Conservation (phyloP, 768 basidiomycete genomes). For the Sistotremastrum suecicum region DNA sequence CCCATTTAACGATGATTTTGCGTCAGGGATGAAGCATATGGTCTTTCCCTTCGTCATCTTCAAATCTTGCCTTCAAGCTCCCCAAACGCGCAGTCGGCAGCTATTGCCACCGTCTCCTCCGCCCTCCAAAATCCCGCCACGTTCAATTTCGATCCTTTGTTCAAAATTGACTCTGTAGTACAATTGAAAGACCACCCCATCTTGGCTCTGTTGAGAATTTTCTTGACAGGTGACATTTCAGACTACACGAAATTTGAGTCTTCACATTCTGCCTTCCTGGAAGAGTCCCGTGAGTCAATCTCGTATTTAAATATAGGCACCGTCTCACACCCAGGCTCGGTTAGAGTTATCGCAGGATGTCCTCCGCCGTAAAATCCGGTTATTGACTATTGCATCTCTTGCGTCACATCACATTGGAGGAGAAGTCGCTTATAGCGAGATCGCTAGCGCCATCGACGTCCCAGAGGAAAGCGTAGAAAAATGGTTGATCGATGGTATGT, state of each 20-base stretch:
- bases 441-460: slow-evolving; percentile 56
- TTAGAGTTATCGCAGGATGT: slow-evolving; percentile 26
- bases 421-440: slow-evolving; percentile 54
- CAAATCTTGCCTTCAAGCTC: slow-evolving; percentile 45
- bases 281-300: slow-evolving; percentile 38
- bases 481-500: slow-evolving; percentile 76
- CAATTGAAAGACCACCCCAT: slow-evolving; percentile 54
- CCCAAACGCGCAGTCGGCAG: slow-evolving; percentile 34
- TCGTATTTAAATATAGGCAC: background rate
- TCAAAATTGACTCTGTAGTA: slow-evolving; percentile 61
- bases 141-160: slow-evolving; percentile 72
- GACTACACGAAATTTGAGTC: slow-evolving; percentile 51
- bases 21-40: slow-evolving; percentile 43
- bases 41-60: slow-evolving; percentile 49
- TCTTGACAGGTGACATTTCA: slow-evolving; percentile 46
- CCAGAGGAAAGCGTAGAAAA: slow-evolving; percentile 57
- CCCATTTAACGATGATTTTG: background rate
- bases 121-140: slow-evolving; percentile 51
- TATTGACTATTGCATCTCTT: slow-evolving; percentile 61
- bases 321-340: slow-evolving; percentile 16
- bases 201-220: slow-evolving; percentile 62
- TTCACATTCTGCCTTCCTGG: slow-evolving; percentile 32
- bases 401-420: slow-evolving; percentile 66
- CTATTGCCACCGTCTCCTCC: slow-evolving; percentile 44
- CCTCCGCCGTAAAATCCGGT: slow-evolving; percentile 48